Evolutionary conservation across 1,139 yeast genomes (phyloP).

Genomic region (Diutina scorzettiae): DNA sequence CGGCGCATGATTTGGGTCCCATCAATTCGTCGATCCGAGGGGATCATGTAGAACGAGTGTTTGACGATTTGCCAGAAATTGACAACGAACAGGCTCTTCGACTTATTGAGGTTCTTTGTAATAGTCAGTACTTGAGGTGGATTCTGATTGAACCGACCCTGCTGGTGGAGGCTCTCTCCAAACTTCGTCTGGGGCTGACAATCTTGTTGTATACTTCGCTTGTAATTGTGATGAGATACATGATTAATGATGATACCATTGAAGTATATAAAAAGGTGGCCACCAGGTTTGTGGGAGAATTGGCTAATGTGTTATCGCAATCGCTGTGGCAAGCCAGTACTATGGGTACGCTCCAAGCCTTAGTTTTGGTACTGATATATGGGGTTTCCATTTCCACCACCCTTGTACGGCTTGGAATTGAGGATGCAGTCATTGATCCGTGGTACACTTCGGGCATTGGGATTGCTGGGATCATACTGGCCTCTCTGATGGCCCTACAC

Average conservation of each 20-base stretch:
- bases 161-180: not conserved
- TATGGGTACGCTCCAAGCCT: conserved; percentile 54
- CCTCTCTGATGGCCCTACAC: conserved; percentile 14
- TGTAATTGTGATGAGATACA: not conserved
- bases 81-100: not conserved
- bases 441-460: conserved; percentile 54
- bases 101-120: not conserved
- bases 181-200: conserved; percentile 1
- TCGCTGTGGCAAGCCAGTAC: conserved; percentile 1
- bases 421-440: conserved; percentile 33
- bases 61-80: conserved; percentile 3
- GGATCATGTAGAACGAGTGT: not conserved
- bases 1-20: not conserved
- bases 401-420: conserved; percentile 15
- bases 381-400: conserved; percentile 42
- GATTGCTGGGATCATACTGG: conserved; percentile 43
- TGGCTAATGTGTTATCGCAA: not conserved
- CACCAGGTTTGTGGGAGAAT: not conserved
- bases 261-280: not conserved
- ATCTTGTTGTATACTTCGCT: not conserved
- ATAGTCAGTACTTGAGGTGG: conserved; percentile 1
- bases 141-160: not conserved
- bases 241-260: not conserved
- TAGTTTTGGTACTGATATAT: conserved; percentile 51
- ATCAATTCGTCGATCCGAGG: not conserved